Base-by-base conservation (phyloP, 2,329 filamentous ascomycete genomes). In the Bipolaris gigantea region DNA sequence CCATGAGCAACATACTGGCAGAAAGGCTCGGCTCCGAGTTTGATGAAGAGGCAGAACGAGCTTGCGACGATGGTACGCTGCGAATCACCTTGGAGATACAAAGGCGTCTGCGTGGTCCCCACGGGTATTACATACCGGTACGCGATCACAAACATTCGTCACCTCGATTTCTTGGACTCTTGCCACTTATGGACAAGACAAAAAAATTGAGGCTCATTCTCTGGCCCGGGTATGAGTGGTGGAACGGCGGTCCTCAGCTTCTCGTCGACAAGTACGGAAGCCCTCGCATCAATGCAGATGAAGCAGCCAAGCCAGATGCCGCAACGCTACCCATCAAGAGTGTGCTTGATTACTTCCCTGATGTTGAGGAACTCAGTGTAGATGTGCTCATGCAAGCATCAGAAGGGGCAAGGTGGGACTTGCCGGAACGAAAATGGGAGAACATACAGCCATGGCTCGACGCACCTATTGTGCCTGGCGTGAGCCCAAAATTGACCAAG, bases 211-310 rank as follows among this genome's bases (percentile, higher is more conserved):
- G 60, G 19, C 44, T 72, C 10, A 40, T 60, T 5, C 54, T 71
- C 0, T 71, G 63, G 67, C 60, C 61, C 3, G 66, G 63, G 1
- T 69, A 56, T 43, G 62, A 68, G 30, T 71, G 66, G 66, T 68
- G 62, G 65, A 59, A 54, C 35, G 54, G 53, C 38, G 48, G 49
- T 18, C 50, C 58, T 3, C 60, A 49, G 16, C 36, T 51, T n/a
- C 39, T 48, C 9, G 10, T 48, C 38, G 41, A 33, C 38, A 27
- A 38, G n/a, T 47, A 44, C 21, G 51, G 55, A 11, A 59, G 53
- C 16, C 36, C 46, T 43, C 48, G 45, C 21, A 16, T 48, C 30
- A 52, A 48, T 15, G 41, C 48, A 33, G 50, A 43, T 23, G 44
- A 53, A 11, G 44, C 44, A n/a, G 16, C 42, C 5, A 59, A 50